Percentiles rank a stretch among this genome's conserved stretches.
Conservation (phyloP, 2,329 filamentous ascomycete genomes). For the Lecanicillium sp. region DNA sequence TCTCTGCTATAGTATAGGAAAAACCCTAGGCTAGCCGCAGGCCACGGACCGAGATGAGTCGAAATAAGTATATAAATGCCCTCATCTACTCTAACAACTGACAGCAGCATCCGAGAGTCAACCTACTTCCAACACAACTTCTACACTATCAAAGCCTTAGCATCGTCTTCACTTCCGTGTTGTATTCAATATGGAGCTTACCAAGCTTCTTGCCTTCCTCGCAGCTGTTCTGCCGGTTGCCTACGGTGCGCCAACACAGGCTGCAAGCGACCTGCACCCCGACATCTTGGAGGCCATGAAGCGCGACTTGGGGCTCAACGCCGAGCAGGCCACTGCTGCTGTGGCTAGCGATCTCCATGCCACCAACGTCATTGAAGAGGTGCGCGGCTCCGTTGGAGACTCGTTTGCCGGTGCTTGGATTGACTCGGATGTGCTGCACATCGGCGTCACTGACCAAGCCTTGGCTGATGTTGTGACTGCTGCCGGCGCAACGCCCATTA, state of each 20-base stretch:
- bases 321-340: slow-evolving; percentile 27
- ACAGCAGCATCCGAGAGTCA: no score
- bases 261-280: slow-evolving; percentile 27
- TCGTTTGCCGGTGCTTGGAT: slow-evolving; percentile 31
- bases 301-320: slow-evolving; percentile 30
- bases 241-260: slow-evolving; percentile 28
- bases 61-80: no score
- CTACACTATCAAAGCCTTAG: no score
- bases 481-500: slow-evolving; percentile 24
- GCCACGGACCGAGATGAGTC: no score
- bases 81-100: no score
- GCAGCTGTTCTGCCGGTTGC: slow-evolving; percentile 29
- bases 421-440: slow-evolving; percentile 24
- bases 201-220: slow-evolving; percentile 27
- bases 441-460: slow-evolving; percentile 28
- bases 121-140: no score
- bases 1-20: no score
- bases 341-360: slow-evolving; percentile 27
- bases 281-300: slow-evolving; percentile 33
- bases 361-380: slow-evolving; percentile 27
- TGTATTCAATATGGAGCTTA: slow-evolving; percentile 25
- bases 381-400: slow-evolving; percentile 21
- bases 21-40: no score
- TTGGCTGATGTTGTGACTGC: slow-evolving; percentile 24
- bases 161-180: no score